A percentile compares a stretch with the other conserved stretches of the same genome.
Conservation (phyloP, 352 stramenopile genomes). For the Globisporangium mamillatum region DNA sequence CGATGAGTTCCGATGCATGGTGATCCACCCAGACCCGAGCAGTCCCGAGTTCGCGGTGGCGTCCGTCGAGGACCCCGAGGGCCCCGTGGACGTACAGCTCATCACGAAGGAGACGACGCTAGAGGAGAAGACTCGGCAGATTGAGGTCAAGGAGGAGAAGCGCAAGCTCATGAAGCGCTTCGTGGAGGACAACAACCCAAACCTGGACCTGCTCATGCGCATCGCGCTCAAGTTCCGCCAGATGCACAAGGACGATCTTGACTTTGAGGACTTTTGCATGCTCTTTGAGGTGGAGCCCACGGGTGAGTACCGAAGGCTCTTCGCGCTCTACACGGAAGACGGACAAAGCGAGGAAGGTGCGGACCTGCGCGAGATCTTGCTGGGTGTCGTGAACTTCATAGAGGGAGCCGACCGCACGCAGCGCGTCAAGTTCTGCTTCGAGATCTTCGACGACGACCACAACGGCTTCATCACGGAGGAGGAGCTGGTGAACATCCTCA, state of each 20-base stretch:
- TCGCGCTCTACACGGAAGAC: constrained; percentile 79
- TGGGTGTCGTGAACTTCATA: constrained; percentile 91
- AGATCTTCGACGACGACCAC: constrained; percentile 93
- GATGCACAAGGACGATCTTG: constrained; percentile 50
- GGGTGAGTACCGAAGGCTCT: constrained; percentile 86
- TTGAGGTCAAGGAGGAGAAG: constrained; percentile 72
- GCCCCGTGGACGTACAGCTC: constrained; percentile 27
- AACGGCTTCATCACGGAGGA: constrained; percentile 88
- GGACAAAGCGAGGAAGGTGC: constrained; percentile 62
- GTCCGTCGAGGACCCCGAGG: constrained; percentile 22
- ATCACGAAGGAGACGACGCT: constrained; percentile 32
- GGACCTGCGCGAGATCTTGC: constrained; percentile 89
- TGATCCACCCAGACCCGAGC: constrained; percentile 88
- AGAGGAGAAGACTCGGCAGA: constrained; percentile 51
- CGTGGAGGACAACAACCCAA: constrained; percentile 64
- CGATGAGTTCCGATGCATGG: constrained; percentile 88
- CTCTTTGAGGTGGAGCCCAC: constrained; percentile 87
- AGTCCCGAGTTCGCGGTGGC: constrained; percentile 69
- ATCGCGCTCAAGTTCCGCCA: constrained; percentile 57
- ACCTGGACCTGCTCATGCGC: constrained; percentile 55
- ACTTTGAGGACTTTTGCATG: constrained; percentile 80
- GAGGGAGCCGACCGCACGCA: constrained; percentile 63
- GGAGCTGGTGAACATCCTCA: constrained; percentile 91
- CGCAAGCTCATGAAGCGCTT: constrained; percentile 68
- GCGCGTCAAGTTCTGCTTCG: constrained; percentile 92